Percentiles rank a stretch among this genome's conserved stretches.
phyloP scores from a whole-genome alignment of 345 rosid species.

The Triadica sebifera region DNA sequence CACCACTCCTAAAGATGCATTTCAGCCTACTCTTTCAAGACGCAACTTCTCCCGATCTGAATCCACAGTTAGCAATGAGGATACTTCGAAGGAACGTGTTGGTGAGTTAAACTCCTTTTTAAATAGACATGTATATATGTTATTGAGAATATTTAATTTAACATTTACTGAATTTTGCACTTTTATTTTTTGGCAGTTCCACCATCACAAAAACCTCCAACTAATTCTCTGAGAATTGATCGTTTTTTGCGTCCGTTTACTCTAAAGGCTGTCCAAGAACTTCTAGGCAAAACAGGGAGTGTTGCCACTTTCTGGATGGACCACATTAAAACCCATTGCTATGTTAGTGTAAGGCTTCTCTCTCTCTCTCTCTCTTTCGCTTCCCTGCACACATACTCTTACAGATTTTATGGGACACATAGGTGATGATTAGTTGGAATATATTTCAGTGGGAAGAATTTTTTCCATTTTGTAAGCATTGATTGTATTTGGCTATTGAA shows the following conservation, averaged over 20 bases:
- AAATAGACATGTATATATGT: not conserved
- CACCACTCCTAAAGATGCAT: constrained; percentile 51
- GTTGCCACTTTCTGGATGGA: constrained; percentile 95
- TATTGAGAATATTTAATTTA: not conserved
- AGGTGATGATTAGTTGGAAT: not conserved
- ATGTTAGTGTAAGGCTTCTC: constrained; percentile 62
- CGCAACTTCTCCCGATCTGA: constrained; percentile 66
- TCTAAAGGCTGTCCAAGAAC: constrained; percentile 94
- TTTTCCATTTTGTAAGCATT: not conserved
- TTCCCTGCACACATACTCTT: not conserved
- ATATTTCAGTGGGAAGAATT: not conserved
- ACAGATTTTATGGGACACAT: too few species aligned
- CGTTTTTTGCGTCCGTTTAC: constrained; percentile 94
- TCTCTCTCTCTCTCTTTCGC: not conserved
- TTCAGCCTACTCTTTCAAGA: constrained; percentile 43
- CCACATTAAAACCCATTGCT: constrained; percentile 95
- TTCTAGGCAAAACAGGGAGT: constrained; percentile 79
- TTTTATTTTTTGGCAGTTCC: constrained; percentile 58
- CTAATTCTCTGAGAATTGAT: constrained; percentile 83
- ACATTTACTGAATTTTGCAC: constrained; percentile 6
- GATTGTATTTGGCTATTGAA: not conserved
- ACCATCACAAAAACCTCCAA: constrained; percentile 71
- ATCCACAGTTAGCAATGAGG: constrained; percentile 54
- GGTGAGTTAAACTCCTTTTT: constrained; percentile 49
- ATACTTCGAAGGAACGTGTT: constrained; percentile 72